phyloP scores from a whole-genome alignment of 78 protist genomes.

The Creolimax fragrantissima region DNA sequence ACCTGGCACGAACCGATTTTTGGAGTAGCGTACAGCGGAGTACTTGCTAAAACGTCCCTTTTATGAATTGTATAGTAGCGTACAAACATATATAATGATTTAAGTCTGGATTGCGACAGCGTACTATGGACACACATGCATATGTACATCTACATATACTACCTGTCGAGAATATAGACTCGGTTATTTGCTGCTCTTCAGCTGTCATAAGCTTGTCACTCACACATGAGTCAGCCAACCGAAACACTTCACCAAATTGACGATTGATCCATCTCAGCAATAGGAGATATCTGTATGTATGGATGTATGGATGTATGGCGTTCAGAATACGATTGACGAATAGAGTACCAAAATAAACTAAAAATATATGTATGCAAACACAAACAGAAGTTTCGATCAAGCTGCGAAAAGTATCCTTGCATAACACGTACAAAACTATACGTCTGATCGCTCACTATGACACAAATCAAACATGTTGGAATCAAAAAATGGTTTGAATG shows the following conservation, averaged over 20 bases:
- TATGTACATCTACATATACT: background rate
- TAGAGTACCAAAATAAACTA: background rate
- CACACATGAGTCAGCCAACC: background rate
- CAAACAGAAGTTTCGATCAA: no score
- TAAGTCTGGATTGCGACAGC: background rate
- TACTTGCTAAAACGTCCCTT: no score
- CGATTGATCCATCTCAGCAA: background rate
- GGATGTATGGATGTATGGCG: background rate
- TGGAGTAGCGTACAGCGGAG: no score
- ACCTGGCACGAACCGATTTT: no score
- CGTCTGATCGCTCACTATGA: no score
- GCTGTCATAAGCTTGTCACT: background rate
- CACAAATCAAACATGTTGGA: no score
- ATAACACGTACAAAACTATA: no score
- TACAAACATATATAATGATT: background rate
- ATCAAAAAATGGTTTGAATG: no score
- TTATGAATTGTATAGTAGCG: no score
- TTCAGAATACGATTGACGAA: background rate
- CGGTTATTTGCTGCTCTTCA: background rate
- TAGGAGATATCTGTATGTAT: background rate
- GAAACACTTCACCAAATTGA: background rate
- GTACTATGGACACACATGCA: background rate
- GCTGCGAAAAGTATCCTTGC: no score
- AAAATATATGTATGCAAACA: background rate
- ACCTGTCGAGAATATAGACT: background rate